Percentiles rank a stretch among this genome's conserved stretches.
These are phyloP conservation scores for Xylaria sp. DNA, from an alignment of 2,329 filamentous ascomycete genomes.

Conservation along the genomic window DNA sequence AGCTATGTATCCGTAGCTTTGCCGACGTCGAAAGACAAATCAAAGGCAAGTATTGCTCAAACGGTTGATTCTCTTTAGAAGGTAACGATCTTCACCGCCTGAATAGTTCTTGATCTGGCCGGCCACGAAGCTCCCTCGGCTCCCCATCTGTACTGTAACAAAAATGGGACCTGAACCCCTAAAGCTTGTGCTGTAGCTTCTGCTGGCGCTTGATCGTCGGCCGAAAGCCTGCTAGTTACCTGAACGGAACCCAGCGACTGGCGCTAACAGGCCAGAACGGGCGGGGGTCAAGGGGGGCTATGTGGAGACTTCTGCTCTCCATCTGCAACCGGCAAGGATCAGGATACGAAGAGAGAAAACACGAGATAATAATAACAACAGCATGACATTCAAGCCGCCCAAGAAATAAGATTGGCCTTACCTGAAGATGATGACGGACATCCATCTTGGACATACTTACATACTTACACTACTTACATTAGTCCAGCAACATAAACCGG, in stretches of 20 bases:
- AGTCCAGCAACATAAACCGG: not conserved
- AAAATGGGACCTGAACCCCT: slow-evolving; percentile 14
- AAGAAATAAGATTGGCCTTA: slow-evolving; percentile 5
- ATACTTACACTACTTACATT: too few species aligned
- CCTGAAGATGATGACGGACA: slow-evolving; percentile 12
- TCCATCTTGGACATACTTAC: not conserved
- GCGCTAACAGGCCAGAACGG: slow-evolving; percentile 8
- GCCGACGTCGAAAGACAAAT: slow-evolving; percentile 3
- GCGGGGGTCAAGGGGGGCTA: slow-evolving; percentile 12
- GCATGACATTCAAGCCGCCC: slow-evolving; percentile 6
- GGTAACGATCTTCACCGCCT: slow-evolving; percentile 33
- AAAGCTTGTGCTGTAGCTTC: slow-evolving; percentile 6
- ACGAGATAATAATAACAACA: slow-evolving; percentile 26
- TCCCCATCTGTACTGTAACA: not conserved
- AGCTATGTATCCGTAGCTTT: not conserved
- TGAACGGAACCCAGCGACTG: not conserved
- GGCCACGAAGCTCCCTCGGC: too few species aligned
- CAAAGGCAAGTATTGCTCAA: slow-evolving; percentile 6
- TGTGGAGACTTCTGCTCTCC: slow-evolving; percentile 18
- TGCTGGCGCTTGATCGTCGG: slow-evolving; percentile 17
- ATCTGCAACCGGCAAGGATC: slow-evolving; percentile 20
- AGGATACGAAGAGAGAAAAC: slow-evolving; percentile 29
- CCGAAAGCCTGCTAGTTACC: slow-evolving; percentile 1
- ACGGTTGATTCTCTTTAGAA: slow-evolving; percentile 15
- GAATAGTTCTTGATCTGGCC: not conserved